Base-by-base conservation (phyloP, 805 yeast species). In the Sungouiozyma intestinalis region DNA sequence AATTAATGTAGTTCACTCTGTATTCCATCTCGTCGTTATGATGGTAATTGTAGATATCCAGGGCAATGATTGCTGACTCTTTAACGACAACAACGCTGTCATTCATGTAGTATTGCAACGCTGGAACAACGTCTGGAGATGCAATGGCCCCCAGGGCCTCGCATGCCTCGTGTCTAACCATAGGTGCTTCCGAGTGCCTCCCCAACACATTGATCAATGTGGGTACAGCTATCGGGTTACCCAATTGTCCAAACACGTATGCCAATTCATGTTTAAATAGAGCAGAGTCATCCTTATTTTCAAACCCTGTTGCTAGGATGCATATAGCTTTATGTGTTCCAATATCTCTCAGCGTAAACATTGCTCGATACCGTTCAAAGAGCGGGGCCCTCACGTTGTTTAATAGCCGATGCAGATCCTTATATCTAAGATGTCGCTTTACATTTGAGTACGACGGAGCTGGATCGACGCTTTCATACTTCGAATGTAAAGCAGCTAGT, bases 121-220 rank as follows among this genome's bases (percentile, higher is more conserved):
- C 80, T 8, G 96, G 96, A 49, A 88, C 70, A 31, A 88, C 94
- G 45, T 88, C 96, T 54, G 85, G 95, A 9, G 96, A 85, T 18
- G 96, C 97, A 58, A 90, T 90, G 20, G 94, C 76, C 15, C 97
- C 97, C 53, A 92, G 72, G 16, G 97, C 97, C 67, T 90, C 98
- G 17, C 97, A 97, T 43, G 97, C 97, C 67, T 90, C 98, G 61
- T 90, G 98, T 67, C 98, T 81, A 27, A 92, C 97, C 98, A 90
- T 90, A 46, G 92, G 94, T 40, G 92, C 97, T 67, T 90, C 95
- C 9, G 64, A 54, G 41, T 71, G 74, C 62, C 84, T 76, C 52
- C 77, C 77, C 52, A 92, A 72, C 2, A 90, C 85, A 64, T 84
- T 78, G 44, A 85, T 72, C 47, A 92, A 74, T n/a, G 90, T 71